These are phyloP conservation scores for Metschnikowia cubensis DNA, from an alignment of 805 yeast genomes.

Conservation along the genomic window DNA sequence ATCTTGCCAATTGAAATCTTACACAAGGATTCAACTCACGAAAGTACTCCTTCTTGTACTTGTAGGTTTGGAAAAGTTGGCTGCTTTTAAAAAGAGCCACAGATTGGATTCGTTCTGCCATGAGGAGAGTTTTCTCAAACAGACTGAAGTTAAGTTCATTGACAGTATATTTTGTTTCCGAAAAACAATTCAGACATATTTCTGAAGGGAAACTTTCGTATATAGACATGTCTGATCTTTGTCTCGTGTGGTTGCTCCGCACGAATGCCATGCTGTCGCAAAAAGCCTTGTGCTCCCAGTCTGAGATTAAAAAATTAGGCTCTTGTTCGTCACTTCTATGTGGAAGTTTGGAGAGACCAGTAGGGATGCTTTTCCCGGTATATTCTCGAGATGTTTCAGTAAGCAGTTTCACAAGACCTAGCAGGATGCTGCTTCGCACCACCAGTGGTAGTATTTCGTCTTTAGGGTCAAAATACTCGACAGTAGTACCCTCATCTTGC, in stretches of 20 bases:
- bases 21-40: neutral
- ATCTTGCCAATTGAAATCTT: conserved; percentile 1
- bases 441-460: neutral
- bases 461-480: conserved; percentile 1
- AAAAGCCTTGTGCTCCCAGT: conserved; percentile 3
- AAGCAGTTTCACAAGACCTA: neutral
- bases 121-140: neutral
- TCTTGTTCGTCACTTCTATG: neutral
- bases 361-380: neutral
- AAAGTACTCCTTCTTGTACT: conserved; percentile 1
- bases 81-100: neutral
- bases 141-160: neutral
- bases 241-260: neutral
- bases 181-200: neutral
- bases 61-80: neutral
- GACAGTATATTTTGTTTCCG: neutral
- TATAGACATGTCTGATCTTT: neutral
- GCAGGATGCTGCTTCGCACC: neutral
- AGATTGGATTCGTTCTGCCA: neutral
- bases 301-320: neutral
- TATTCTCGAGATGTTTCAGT: neutral
- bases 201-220: neutral
- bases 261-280: neutral
- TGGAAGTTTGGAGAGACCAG: neutral
- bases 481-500: neutral